Percentiles rank a stretch among this genome's conserved stretches.
Conservation (phyloP, 2,329 filamentous ascomycete species). For the Phialophora tarda region DNA sequence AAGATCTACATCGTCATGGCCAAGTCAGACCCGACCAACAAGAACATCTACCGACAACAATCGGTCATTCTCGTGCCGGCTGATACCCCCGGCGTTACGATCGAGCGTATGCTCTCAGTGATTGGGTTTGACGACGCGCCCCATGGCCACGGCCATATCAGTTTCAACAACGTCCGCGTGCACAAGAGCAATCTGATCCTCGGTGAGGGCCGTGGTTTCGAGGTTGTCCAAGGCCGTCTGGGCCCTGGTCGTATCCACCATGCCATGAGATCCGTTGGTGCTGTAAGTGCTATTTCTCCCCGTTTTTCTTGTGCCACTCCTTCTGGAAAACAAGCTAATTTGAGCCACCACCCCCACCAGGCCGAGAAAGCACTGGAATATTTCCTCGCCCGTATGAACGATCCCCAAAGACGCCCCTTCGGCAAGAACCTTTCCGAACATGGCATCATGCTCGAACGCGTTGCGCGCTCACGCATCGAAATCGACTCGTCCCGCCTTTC, state of each 20-base stretch:
- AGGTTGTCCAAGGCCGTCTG: conserved; percentile 96
- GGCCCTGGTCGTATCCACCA: conserved; percentile 97
- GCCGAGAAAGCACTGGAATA: conserved; percentile 89
- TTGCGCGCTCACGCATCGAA: conserved; percentile 88
- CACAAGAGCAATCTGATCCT: conserved; percentile 82
- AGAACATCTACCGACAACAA: conserved; percentile 84
- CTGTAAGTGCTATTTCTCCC: conserved; percentile 49
- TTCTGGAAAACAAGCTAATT: conserved; percentile 3
- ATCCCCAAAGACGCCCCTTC: conserved; percentile 87
- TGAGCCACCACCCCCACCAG: conserved; percentile 10
- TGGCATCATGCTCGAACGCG: conserved; percentile 93
- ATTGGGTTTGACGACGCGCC: conserved; percentile 99
- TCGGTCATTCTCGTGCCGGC: conserved; percentile 90
- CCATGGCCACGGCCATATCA: conserved; percentile 93
- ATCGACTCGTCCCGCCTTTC: conserved; percentile 89
- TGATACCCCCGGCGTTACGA: conserved; percentile 80
- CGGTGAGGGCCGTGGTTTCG: conserved; percentile 91
- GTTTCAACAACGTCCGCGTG: conserved; percentile 87
- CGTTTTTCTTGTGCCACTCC: background rate
- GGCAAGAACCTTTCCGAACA: conserved; percentile 85
- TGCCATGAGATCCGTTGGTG: conserved; percentile 92
- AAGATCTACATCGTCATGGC: conserved; percentile 96
- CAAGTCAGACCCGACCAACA: conserved; percentile 79
- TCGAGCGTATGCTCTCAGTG: conserved; percentile 90
- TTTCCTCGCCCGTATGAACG: conserved; percentile 93